Percentiles rank a stretch among this genome's conserved stretches.
These are phyloP conservation scores for Diddensiella santjacobensis DNA, from an alignment of 805 yeast genomes.

Conservation along the genomic window DNA sequence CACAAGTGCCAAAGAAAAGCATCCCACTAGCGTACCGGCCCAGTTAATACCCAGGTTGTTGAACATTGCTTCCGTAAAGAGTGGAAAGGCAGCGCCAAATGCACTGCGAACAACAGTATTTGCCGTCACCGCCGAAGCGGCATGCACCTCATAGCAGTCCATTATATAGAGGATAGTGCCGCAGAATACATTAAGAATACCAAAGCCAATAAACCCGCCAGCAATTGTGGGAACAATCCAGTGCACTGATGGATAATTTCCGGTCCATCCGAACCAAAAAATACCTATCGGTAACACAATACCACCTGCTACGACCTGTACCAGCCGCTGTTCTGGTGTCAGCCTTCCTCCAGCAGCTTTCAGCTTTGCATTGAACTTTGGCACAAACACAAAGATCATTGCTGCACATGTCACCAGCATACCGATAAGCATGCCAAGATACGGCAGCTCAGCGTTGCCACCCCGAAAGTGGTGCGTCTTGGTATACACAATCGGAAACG, in stretches of 20 bases:
- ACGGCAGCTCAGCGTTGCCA: constrained; percentile 75
- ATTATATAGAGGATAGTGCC: constrained; percentile 69
- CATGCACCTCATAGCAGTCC: constrained; percentile 64
- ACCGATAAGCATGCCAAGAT: constrained; percentile 71
- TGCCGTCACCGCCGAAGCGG: constrained; percentile 78
- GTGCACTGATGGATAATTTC: constrained; percentile 66
- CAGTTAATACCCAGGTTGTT: constrained; percentile 64
- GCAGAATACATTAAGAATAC: constrained; percentile 63
- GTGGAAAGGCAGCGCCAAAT: constrained; percentile 68
- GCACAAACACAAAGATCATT: constrained; percentile 50
- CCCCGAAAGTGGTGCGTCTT: constrained; percentile 53
- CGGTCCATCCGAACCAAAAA: constrained; percentile 88
- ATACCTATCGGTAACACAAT: constrained; percentile 72
- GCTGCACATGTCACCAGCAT: constrained; percentile 50
- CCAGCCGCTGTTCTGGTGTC: constrained; percentile 77
- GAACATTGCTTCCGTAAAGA: constrained; percentile 72
- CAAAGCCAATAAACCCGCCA: constrained; percentile 66
- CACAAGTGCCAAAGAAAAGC: constrained; percentile 51
- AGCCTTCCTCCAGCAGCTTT: constrained; percentile 52
- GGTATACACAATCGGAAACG: constrained; percentile 68
- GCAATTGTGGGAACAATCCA: constrained; percentile 77
- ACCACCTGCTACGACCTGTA: constrained; percentile 71
- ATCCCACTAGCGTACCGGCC: constrained; percentile 76
- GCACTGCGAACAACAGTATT: constrained; percentile 67
- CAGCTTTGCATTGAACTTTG: constrained; percentile 46